Evolutionary conservation across 768 basidiomycete species (phyloP).

Genomic region (Asterophora parasitica): DNA sequence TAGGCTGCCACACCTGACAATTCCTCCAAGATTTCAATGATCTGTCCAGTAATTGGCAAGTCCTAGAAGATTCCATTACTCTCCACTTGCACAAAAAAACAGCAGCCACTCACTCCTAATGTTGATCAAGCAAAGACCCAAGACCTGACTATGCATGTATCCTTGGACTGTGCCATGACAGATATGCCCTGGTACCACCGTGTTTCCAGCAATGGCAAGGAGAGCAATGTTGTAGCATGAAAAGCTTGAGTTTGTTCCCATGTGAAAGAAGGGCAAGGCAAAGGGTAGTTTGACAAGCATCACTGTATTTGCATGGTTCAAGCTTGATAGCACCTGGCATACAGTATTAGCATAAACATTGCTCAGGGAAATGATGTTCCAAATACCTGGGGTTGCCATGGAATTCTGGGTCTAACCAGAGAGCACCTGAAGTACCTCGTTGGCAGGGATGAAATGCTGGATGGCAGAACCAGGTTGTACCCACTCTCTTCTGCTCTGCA

Average conservation of each 20-base stretch:
- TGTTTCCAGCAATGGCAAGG: neutral
- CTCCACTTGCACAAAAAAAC: neutral
- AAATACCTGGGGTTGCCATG: constrained; percentile 5
- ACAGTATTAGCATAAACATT: too few species aligned
- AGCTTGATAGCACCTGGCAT: constrained; percentile 7
- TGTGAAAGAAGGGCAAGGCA: neutral
- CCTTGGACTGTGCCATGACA: constrained; percentile 16
- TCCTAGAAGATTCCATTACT: constrained; percentile 3
- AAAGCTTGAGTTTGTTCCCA: constrained; percentile 9
- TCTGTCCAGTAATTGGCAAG: constrained; percentile 11
- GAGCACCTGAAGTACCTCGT: constrained; percentile 15
- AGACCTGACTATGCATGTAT: neutral
- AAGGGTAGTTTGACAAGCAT: too few species aligned
- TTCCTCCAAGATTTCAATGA: constrained; percentile 18
- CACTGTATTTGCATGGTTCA: too few species aligned
- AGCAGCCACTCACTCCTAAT: constrained; percentile 8
- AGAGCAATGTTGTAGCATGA: constrained; percentile 10
- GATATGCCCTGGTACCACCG: constrained; percentile 14
- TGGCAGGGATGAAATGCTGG: constrained; percentile 13
- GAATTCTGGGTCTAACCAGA: constrained; percentile 11
- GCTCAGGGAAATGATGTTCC: neutral
- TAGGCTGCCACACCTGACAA: neutral
- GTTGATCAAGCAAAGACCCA: constrained; percentile 23
- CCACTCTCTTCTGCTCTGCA: constrained; percentile 9
- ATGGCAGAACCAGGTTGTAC: constrained; percentile 14